phyloP scores from a whole-genome alignment of 73 alveolate species.

The Paramecium caudatum region DNA sequence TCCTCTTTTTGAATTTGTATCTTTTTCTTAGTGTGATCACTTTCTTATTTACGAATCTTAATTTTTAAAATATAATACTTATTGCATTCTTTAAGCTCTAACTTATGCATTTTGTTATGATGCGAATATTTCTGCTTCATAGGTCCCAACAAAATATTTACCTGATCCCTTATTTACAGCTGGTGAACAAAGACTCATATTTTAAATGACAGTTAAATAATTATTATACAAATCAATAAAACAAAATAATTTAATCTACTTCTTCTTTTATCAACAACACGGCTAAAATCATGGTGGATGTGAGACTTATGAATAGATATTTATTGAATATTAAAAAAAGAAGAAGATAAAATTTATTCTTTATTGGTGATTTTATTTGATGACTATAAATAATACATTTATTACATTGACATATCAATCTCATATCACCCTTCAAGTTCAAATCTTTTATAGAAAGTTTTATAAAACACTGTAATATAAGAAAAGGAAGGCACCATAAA shows the following conservation, averaged over 20 bases:
- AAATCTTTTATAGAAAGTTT: constrained; percentile 4
- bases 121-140: constrained; percentile 27
- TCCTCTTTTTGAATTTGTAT: background rate
- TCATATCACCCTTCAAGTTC: background rate
- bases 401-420: too few relatives aligned
- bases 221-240: too few relatives aligned
- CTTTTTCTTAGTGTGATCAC: background rate
- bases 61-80: background rate
- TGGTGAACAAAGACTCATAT: constrained; percentile 23
- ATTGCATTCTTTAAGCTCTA: constrained; percentile 45
- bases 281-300: too few relatives aligned
- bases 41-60: constrained; percentile 48
- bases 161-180: background rate
- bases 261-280: too few relatives aligned
- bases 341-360: too few relatives aligned
- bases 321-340: too few relatives aligned
- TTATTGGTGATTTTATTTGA: too few relatives aligned
- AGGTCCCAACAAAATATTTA: background rate
- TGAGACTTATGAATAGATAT: too few relatives aligned
- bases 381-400: too few relatives aligned
- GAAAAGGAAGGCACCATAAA: constrained; percentile 32
- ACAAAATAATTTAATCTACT: too few relatives aligned
- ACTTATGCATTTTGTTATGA: background rate
- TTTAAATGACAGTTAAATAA: constrained; percentile 46
- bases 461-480: background rate